phyloP scores from a whole-genome alignment of 2,329 filamentous ascomycete species.

The Chrysoporthe austroafricana region DNA sequence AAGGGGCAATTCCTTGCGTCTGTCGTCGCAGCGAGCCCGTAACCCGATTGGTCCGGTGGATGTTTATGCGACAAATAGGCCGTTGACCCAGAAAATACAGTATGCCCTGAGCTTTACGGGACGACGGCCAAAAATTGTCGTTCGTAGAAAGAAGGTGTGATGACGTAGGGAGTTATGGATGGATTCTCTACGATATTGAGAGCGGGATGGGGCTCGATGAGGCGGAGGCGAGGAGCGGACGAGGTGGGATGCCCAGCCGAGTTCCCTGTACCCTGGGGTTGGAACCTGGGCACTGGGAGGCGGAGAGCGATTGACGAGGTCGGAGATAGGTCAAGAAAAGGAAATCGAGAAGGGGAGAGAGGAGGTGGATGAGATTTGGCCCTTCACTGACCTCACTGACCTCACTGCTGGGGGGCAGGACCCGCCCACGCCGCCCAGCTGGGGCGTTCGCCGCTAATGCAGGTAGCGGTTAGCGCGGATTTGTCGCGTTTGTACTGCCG shows the following conservation, averaged over 20 bases:
- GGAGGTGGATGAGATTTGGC: neutral
- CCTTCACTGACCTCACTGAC: neutral
- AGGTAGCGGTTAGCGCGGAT: conserved; percentile 8
- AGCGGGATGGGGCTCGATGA: too few species aligned
- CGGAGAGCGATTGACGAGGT: too few species aligned
- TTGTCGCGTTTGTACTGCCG: conserved; percentile 9
- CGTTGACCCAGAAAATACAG: neutral
- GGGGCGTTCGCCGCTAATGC: conserved; percentile 13
- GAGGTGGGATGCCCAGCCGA: too few species aligned
- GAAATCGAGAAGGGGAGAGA: neutral
- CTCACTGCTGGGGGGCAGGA: neutral
- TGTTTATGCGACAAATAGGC: neutral
- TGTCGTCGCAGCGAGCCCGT: neutral
- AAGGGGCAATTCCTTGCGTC: neutral
- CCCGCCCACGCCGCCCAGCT: neutral
- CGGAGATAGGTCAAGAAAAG: neutral
- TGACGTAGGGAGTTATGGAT: neutral
- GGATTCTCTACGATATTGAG: too few species aligned
- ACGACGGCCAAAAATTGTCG: neutral
- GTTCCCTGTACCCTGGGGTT: too few species aligned
- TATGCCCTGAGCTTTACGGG: neutral
- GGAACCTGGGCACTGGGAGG: too few species aligned
- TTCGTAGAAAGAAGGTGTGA: neutral
- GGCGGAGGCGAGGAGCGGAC: too few species aligned
- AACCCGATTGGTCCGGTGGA: neutral